Conservation (phyloP, 768 basidiomycete species). For the Thelephora aurantiotincta region DNA sequence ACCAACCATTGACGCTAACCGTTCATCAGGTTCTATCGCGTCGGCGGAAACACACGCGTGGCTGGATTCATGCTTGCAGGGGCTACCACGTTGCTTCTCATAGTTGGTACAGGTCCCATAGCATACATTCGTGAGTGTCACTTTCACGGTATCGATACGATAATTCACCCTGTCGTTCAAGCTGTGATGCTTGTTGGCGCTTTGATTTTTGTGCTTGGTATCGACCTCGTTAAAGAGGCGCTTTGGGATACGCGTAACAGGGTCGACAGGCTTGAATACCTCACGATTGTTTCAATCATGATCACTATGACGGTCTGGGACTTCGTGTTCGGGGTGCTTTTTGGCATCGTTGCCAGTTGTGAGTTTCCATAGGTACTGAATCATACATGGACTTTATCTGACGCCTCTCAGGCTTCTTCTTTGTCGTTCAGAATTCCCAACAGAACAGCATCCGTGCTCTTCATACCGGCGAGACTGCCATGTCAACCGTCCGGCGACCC, state of each 20-base stretch:
- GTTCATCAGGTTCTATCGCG: constrained; percentile 64
- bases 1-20: constrained; percentile 8
- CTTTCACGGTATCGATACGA: not conserved
- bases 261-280: constrained; percentile 69
- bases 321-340: constrained; percentile 86
- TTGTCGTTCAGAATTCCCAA: constrained; percentile 91
- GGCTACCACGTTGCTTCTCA: constrained; percentile 54
- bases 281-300: constrained; percentile 78
- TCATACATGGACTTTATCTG: not conserved
- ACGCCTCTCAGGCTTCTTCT: constrained; percentile 59
- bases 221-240: constrained; percentile 91
- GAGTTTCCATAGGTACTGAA: constrained; percentile 14
- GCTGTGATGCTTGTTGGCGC: constrained; percentile 87
- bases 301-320: constrained; percentile 90
- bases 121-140: constrained; percentile 70
- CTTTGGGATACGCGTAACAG: constrained; percentile 91
- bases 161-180: constrained; percentile 15
- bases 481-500: constrained; percentile 87
- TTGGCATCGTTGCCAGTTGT: constrained; percentile 89
- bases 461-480: constrained; percentile 69
- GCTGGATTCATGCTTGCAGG: constrained; percentile 78
- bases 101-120: constrained; percentile 81
- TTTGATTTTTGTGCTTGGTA: constrained; percentile 86
- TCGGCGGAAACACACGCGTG: constrained; percentile 76
- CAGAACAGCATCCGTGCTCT: constrained; percentile 71